Base-by-base conservation (phyloP, 1,284 basidiomycete genomes). In the Melampsora larici-populina region DNA sequence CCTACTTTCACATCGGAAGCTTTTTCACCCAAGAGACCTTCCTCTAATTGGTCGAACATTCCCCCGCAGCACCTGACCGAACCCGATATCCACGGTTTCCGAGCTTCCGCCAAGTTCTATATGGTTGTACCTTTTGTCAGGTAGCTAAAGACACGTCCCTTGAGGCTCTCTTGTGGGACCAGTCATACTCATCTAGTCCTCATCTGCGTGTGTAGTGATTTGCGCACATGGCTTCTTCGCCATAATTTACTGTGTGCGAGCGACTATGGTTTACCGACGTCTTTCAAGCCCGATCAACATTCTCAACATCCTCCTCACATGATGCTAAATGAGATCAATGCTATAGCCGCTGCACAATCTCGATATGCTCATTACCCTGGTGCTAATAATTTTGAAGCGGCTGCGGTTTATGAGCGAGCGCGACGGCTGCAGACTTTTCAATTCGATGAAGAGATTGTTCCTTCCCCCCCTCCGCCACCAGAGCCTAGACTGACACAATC, bases 51-150 rank as follows among this genome's bases (percentile, higher is more conserved):
- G 40, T 88, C 80, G 81, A 36, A 80, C 81, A 70, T 81, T 80
- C 80, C 67, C 13, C 69, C 55, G 21, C 76, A 36, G 62, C 84
- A 83, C 88, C 78, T 85, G 88, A 76, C 85, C 81, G 82, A 58
- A 89, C 40, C 88, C 80, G 81, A 58, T 58, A 58, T 58, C n/a
- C 55, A 33, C 79, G 81, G 70, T 80, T 80, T 80, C 81, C 82
- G 81, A 1, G 80, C 80, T 24, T 84, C 85, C 70, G 85, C 92
- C 73, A 94, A 93, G 83, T 98, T 97, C 85, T 99, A 97, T 86
- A 88, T 97, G 81, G 94, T 99, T 69, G 90, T 93, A 1, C 96
- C 96, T 1, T 98, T 99, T 86, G 93, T 98, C 78, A 88, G 87
- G 92, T 95, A 76, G 40, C 11, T 43, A 4, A 43, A 60, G 18